These are phyloP conservation scores for Kodamaea restingae DNA, from an alignment of 805 yeast genomes.

Conservation along the genomic window DNA sequence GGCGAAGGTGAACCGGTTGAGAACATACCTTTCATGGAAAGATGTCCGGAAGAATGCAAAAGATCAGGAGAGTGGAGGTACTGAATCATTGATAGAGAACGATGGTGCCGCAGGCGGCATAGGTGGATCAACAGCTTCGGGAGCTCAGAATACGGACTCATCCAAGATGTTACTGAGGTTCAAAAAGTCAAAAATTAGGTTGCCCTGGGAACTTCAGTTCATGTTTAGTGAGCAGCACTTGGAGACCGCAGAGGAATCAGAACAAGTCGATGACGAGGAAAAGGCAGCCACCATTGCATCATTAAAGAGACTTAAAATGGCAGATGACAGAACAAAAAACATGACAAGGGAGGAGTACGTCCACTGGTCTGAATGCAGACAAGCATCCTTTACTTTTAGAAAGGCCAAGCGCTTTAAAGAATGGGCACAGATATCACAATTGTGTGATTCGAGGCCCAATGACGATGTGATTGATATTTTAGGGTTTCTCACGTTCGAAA, in stretches of 20 bases:
- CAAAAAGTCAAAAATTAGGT: constrained; percentile 72
- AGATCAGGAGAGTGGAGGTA: constrained; percentile 52
- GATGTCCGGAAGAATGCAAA: constrained; percentile 82
- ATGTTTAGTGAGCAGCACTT: constrained; percentile 91
- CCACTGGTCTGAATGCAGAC: constrained; percentile 98
- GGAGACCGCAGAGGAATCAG: constrained; percentile 57
- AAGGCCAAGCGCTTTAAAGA: constrained; percentile 93
- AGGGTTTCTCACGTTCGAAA: constrained; percentile 93
- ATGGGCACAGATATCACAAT: constrained; percentile 85
- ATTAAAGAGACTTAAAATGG: constrained; percentile 81
- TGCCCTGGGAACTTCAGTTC: constrained; percentile 94
- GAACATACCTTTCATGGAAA: constrained; percentile 94
- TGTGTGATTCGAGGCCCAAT: constrained; percentile 87
- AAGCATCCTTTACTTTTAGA: constrained; percentile 92
- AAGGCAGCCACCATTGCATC: constrained; percentile 85
- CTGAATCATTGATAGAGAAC: constrained; percentile 47
- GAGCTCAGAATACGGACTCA: constrained; percentile 31
- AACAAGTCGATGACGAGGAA: constrained; percentile 79
- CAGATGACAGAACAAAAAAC: constrained; percentile 86
- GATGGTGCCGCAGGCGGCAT: constrained; percentile 46
- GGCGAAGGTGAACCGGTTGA: constrained; percentile 86
- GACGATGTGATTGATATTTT: constrained; percentile 95
- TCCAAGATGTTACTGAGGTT: constrained; percentile 44
- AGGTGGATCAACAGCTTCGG: constrained; percentile 34
- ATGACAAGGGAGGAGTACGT: constrained; percentile 98